These are phyloP conservation scores for Crithidia fasciculata DNA, from an alignment of 208 protist species.

Conservation along the genomic window DNA sequence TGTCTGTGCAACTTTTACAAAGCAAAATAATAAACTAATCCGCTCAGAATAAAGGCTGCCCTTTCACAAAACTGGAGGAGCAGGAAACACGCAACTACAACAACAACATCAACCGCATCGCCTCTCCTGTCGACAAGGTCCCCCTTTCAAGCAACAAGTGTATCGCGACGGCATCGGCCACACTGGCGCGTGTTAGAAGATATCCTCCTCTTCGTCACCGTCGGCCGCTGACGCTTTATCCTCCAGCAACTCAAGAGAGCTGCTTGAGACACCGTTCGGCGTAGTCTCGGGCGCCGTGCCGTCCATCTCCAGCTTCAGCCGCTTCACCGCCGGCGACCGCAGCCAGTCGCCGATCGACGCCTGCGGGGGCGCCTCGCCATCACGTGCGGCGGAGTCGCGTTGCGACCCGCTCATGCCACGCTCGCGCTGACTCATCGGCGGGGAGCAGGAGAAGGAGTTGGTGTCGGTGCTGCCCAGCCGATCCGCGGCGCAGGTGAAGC, in stretches of 20 bases:
- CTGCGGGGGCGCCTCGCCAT: slow-evolving; percentile 11
- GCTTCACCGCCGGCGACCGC: slow-evolving; percentile 18
- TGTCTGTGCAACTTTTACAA: no score
- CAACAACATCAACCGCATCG: neutral
- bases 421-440: slow-evolving; percentile 14
- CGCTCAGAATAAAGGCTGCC: no score
- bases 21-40: no score
- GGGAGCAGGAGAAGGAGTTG: slow-evolving; percentile 23
- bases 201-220: slow-evolving; percentile 12
- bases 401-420: slow-evolving; percentile 12
- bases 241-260: slow-evolving; percentile 3
- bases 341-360: slow-evolving; percentile 2
- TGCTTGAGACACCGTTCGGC: slow-evolving; percentile 4
- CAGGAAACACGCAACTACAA: slow-evolving; percentile 10
- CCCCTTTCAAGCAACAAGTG: no score
- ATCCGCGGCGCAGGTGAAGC: slow-evolving; percentile 18
- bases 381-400: neutral
- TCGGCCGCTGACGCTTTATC: neutral
- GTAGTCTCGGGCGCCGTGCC: neutral
- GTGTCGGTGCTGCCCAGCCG: slow-evolving; percentile 24
- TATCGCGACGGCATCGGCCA: neutral
- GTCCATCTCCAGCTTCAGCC: slow-evolving; percentile 21
- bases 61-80: neutral
- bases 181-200: slow-evolving; percentile 2
- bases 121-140: no score